A percentile compares a stretch with the other conserved stretches of the same genome.
Conservation (phyloP, 2,329 filamentous ascomycete species). For the Xylariaceae sp. region DNA sequence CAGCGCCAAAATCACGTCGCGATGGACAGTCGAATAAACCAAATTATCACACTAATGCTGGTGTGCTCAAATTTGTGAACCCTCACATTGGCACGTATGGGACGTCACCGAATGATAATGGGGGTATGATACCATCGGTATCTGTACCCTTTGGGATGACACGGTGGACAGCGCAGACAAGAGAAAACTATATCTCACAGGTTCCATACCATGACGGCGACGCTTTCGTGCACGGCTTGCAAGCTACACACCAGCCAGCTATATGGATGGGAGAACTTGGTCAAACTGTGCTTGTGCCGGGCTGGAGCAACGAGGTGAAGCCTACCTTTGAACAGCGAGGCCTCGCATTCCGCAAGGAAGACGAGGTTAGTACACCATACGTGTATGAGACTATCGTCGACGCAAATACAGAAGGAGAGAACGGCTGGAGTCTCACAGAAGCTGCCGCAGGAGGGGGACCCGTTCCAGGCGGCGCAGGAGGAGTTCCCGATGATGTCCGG, state of each 20-base stretch:
- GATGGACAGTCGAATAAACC: not conserved
- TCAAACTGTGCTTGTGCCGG: slow-evolving; percentile 50
- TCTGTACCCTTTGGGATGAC: slow-evolving; percentile 55
- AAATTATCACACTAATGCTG: slow-evolving; percentile 39
- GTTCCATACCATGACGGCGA: slow-evolving; percentile 54
- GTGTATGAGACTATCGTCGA: slow-evolving; percentile 53
- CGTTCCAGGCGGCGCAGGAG: slow-evolving; percentile 49
- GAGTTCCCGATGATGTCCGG: slow-evolving; percentile 42
- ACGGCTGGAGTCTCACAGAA: slow-evolving; percentile 45
- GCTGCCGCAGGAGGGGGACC: slow-evolving; percentile 38
- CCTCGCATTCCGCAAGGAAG: slow-evolving; percentile 48
- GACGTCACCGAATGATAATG: slow-evolving; percentile 41
- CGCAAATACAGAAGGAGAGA: slow-evolving; percentile 42
- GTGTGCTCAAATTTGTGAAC: slow-evolving; percentile 43
- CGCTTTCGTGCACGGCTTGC: slow-evolving; percentile 52
- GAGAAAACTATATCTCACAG: slow-evolving; percentile 56
- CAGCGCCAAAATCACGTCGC: not conserved
- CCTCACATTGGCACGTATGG: slow-evolving; percentile 44
- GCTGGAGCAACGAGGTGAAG: slow-evolving; percentile 40
- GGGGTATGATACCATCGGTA: slow-evolving; percentile 47
- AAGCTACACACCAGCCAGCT: slow-evolving; percentile 56
- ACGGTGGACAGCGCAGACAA: slow-evolving; percentile 56
- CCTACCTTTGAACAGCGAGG: slow-evolving; percentile 49
- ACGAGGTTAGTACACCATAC: slow-evolving; percentile 52
- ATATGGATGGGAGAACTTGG: slow-evolving; percentile 60